Percentiles rank a stretch among this genome's conserved stretches.
Evolutionary conservation across 768 basidiomycete species (phyloP).

Genomic region (Tylopilus intermedius): DNA sequence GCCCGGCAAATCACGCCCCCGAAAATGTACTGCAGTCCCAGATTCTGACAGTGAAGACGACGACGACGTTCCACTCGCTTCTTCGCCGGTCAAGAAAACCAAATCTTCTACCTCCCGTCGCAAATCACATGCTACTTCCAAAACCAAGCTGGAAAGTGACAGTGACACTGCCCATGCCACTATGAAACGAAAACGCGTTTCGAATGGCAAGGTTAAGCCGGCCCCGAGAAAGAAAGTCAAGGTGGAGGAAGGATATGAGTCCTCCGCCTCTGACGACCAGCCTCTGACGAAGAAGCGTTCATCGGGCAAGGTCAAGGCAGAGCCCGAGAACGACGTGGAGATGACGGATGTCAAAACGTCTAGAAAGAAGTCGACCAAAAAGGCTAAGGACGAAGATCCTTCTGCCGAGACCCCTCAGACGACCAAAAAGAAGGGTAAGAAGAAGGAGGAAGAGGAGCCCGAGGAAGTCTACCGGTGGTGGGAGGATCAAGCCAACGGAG

Average conservation of each 20-base stretch:
- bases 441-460: constrained; percentile 52
- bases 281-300: constrained; percentile 23
- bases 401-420: constrained; percentile 40
- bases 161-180: constrained; percentile 42
- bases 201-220: constrained; percentile 46
- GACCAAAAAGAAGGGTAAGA: constrained; percentile 50
- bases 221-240: constrained; percentile 66
- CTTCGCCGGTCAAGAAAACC: constrained; percentile 58
- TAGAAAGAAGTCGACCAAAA: constrained; percentile 48
- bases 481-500: constrained; percentile 70
- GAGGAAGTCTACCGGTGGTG: constrained; percentile 84
- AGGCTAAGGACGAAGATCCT: constrained; percentile 44
- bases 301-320: constrained; percentile 34
- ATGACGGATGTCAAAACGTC: constrained; percentile 39
- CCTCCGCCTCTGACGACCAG: constrained; percentile 36
- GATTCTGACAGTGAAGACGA: constrained; percentile 58
- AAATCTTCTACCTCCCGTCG: constrained; percentile 38
- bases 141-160: constrained; percentile 37
- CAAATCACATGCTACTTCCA: constrained; percentile 36
- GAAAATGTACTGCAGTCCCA: constrained; percentile 54
- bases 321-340: constrained; percentile 49
- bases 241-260: constrained; percentile 39
- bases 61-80: constrained; percentile 68
- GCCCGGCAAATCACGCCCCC: constrained; percentile 24
- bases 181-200: constrained; percentile 40